Evolutionary conservation across 352 stramenopile species (phyloP).

Genomic region (Thraustochytrium sp.): DNA sequence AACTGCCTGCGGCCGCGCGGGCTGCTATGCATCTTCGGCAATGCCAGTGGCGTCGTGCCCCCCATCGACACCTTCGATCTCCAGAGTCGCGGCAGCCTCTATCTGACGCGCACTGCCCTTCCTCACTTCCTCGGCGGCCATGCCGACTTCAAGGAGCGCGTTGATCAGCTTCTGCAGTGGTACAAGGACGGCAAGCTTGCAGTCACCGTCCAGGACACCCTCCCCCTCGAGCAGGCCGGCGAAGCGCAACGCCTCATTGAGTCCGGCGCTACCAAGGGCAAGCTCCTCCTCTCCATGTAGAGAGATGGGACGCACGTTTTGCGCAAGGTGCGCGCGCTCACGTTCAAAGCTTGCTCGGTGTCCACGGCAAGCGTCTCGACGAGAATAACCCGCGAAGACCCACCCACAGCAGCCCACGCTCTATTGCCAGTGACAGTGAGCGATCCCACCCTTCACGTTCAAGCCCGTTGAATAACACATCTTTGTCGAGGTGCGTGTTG

Average conservation of each 20-base stretch:
- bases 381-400: no score
- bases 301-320: no score
- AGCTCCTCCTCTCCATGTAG: conserved; percentile 49
- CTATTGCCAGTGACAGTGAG: no score
- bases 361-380: no score
- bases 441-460: no score
- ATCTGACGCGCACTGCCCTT: conserved; percentile 63
- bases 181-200: conserved; percentile 60
- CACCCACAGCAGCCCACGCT: no score
- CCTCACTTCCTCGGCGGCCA: conserved; percentile 59
- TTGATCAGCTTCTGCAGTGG: conserved; percentile 62
- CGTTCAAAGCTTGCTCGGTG: no score
- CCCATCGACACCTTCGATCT: conserved; percentile 62
- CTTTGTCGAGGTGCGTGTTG: no score
- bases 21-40: conserved; percentile 66
- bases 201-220: conserved; percentile 58
- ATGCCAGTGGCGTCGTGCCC: conserved; percentile 62
- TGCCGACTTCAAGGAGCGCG: conserved; percentile 58
- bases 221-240: conserved; percentile 59
- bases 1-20: conserved; percentile 57
- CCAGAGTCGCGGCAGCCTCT: conserved; percentile 58
- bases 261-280: conserved; percentile 61
- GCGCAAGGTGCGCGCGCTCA: no score
- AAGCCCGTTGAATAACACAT: no score
- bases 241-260: conserved; percentile 64